Evolutionary conservation across 371 early-diverging fungal genomes (phyloP).

Genomic region (Chytridium lagenaria): DNA sequence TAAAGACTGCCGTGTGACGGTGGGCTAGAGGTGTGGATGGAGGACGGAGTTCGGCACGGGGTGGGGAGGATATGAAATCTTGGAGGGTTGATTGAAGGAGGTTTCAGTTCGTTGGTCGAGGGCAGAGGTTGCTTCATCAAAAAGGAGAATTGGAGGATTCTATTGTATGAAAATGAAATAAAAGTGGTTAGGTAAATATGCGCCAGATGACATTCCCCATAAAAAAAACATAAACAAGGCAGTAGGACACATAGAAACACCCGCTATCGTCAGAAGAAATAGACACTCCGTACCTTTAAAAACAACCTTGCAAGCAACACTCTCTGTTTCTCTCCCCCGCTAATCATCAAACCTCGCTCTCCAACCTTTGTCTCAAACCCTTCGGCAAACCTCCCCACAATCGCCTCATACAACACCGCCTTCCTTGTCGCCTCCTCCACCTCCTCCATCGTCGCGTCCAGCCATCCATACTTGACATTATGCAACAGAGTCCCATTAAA

Average conservation of each 20-base stretch:
- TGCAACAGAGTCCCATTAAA: slow-evolving; percentile 53
- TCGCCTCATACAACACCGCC: slow-evolving; percentile 64
- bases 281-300: slow-evolving; percentile 57
- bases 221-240: too few relatives aligned
- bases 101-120: slow-evolving; percentile 90
- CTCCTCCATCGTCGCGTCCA: slow-evolving; percentile 61
- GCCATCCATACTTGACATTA: slow-evolving; percentile 56
- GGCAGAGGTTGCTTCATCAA: slow-evolving; percentile 86
- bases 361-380: slow-evolving; percentile 94
- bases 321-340: slow-evolving; percentile 94
- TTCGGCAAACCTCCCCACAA: slow-evolving; percentile 41
- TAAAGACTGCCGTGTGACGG: slow-evolving; percentile 80
- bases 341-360: slow-evolving; percentile 88
- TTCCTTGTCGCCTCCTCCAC: slow-evolving; percentile 76
- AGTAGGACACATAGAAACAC: slow-evolving; percentile 10
- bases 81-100: slow-evolving; percentile 78
- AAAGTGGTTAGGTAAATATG: too few relatives aligned
- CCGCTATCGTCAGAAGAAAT: too few relatives aligned
- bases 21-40: slow-evolving; percentile 57
- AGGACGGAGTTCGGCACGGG: slow-evolving; percentile 63
- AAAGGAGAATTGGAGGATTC: slow-evolving; percentile 61
- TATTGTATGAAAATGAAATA: too few relatives aligned
- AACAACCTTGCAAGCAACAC: slow-evolving; percentile 84
- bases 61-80: slow-evolving; percentile 60
- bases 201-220: too few relatives aligned